Evolutionary conservation across 495 filamentous ascomycete species (phyloP), one percentile per base, ranked within the genome.

Genomic region (Tuber aestivum): DNA sequence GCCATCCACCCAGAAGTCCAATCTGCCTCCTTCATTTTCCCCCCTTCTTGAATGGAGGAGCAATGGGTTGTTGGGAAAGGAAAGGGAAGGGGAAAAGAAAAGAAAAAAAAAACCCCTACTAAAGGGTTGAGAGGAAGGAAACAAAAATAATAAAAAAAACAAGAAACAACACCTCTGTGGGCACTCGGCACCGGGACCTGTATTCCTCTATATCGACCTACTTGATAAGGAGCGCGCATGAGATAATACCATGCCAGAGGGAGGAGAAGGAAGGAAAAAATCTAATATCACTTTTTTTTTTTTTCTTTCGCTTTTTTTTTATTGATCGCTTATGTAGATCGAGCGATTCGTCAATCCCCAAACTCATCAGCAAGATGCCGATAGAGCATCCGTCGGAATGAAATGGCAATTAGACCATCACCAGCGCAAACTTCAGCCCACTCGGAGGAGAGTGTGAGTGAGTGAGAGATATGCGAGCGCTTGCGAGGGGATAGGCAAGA

Each of bases 331-430:
- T 65, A 65, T 65, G 56, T 65, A 65, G 56, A 65, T 65, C 56
- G 56, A 65, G 56, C 56, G 56, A 65, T 65, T 65, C 56, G 56
- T 65, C 32, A 65, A 65, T 65, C 56, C 56, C 56, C 56, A 65
- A 65, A 65, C 56, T 65, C 56, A 65, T 65, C 56, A 65, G 56
- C 56, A 65, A 65, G 56, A 65, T 65, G 56, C 56, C 56, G 56
- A 65, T 61, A 61, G 27, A 27, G 56, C 56, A 65, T 65, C 56
- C 56, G 56, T 65, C 32, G 56, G 56, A 35, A 35, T 35, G 27
- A 35, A 65, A 35, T 65, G 56, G 10, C 56, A 65, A 65, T 65
- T 65, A 18, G 50, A 61, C 50, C n/a, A 61, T 32, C 50, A 27
- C 12, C 50, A 61, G 50, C 50, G 23, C n/a, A 61, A 61, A 32